phyloP scores from a whole-genome alignment of 2,329 filamentous ascomycete genomes.

The Aciculosporium take region DNA sequence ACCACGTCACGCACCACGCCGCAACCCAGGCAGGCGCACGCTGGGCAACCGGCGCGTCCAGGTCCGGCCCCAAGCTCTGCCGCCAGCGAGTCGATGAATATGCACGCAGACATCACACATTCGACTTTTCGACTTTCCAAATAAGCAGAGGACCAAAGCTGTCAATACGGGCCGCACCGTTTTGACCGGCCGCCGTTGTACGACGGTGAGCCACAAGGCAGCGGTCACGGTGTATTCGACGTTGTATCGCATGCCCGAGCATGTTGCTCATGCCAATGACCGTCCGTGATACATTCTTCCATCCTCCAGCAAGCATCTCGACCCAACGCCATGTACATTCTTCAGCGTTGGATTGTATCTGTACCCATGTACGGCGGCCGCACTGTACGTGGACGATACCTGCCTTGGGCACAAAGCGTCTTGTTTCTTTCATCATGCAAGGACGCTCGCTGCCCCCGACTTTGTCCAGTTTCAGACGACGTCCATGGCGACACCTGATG shows the following conservation, averaged over 20 bases:
- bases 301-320: not conserved
- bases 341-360: not conserved
- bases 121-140: not conserved
- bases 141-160: not conserved
- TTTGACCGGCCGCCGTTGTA: slow-evolving; percentile 3
- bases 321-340: not conserved
- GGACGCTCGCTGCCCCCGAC: not conserved
- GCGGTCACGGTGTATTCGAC: not conserved
- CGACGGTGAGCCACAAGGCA: not conserved
- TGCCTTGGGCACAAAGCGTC: not conserved
- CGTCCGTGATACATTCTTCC: not conserved
- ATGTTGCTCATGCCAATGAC: not conserved
- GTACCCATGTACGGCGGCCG: too few relatives aligned
- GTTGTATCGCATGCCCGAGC: not conserved
- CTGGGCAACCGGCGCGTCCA: not conserved
- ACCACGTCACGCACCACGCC: too few relatives aligned
- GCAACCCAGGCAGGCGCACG: too few relatives aligned
- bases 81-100: not conserved
- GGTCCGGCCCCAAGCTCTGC: too few relatives aligned
- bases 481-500: too few relatives aligned
- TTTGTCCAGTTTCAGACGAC: not conserved
- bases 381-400: too few relatives aligned
- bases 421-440: not conserved
- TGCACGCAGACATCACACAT: not conserved
- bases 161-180: not conserved